phyloP scores from a whole-genome alignment of 164 flowering plant genomes.

The Chimonanthus praecox region DNA sequence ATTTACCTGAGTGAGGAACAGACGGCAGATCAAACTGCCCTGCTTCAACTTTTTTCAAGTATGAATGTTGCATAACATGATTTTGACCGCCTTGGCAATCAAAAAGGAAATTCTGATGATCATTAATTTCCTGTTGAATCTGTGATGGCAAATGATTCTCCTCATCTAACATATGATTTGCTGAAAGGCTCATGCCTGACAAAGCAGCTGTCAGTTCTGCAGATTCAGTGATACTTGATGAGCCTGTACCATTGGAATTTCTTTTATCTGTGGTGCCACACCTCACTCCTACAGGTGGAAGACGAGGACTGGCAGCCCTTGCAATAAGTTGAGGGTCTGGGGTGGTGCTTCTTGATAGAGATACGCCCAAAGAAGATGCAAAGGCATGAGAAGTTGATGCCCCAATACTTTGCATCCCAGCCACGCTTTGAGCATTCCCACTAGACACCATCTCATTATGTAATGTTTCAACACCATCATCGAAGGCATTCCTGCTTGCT shows the following conservation, averaged over 20 bases:
- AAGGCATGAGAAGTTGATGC: slow-evolving; percentile 46
- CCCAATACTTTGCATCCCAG: slow-evolving; percentile 28
- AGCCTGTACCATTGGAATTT: slow-evolving; percentile 27
- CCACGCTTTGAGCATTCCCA: slow-evolving; percentile 27
- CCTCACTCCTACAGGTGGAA: slow-evolving; percentile 68
- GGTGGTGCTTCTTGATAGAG: slow-evolving; percentile 70
- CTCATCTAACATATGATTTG: slow-evolving; percentile 34
- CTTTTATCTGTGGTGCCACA: slow-evolving; percentile 44
- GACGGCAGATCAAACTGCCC: slow-evolving; percentile 26
- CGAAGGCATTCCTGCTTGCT: slow-evolving; percentile 66
- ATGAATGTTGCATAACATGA: slow-evolving; percentile 34
- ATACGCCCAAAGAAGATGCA: slow-evolving; percentile 69
- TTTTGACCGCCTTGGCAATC: slow-evolving; percentile 41
- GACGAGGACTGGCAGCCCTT: slow-evolving; percentile 71
- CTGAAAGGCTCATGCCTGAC: slow-evolving; percentile 64
- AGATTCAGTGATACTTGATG: slow-evolving; percentile 40
- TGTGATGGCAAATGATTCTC: slow-evolving; percentile 33
- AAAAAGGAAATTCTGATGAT: slow-evolving; percentile 33
- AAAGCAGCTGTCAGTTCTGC: slow-evolving; percentile 56
- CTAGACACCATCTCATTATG: slow-evolving; percentile 42
- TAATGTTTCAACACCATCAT: slow-evolving; percentile 34
- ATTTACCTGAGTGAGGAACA: slow-evolving; percentile 29
- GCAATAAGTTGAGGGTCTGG: slow-evolving; percentile 71
- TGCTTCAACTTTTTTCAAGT: slow-evolving; percentile 35
- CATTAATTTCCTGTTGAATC: slow-evolving; percentile 39